A percentile compares a stretch with the other conserved stretches of the same genome.
These are phyloP conservation scores for Piromyces finnis DNA, from an alignment of 192 early-diverging fungal genomes.

Conservation along the genomic window DNA sequence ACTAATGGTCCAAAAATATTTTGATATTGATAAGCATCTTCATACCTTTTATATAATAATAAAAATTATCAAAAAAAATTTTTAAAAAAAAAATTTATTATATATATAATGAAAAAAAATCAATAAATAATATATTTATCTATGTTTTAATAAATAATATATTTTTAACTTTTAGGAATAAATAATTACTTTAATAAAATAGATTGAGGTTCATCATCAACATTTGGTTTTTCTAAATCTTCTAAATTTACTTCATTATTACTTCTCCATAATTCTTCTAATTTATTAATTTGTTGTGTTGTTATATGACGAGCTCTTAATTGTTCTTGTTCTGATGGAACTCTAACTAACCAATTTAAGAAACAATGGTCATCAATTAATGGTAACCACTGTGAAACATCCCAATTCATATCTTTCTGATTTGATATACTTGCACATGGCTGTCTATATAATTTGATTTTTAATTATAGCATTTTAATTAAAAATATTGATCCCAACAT, in stretches of 20 bases:
- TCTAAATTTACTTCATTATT: conserved; percentile 48
- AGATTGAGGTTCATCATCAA: conserved; percentile 68
- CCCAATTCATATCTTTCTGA: conserved; percentile 87
- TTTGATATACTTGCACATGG: conserved; percentile 78
- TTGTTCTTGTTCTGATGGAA: conserved; percentile 70
- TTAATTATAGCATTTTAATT: no score
- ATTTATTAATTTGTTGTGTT: conserved; percentile 56
- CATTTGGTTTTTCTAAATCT: conserved; percentile 54
- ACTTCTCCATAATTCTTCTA: conserved; percentile 84
- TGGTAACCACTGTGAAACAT: conserved; percentile 88
- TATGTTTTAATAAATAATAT: no score
- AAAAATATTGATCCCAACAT: no score
- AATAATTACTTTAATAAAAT: conserved; percentile 51
- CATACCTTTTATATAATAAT: conserved; percentile 36
- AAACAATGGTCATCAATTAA: conserved; percentile 90
- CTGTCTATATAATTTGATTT: conserved; percentile 31
- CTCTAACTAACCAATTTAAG: conserved; percentile 83
- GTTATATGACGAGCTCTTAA: conserved; percentile 67
- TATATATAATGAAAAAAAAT: no score
- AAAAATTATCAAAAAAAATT: no score
- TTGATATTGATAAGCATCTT: conserved; percentile 95
- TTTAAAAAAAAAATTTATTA: no score
- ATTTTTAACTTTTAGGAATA: no score
- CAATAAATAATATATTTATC: no score
- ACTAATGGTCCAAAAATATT: conserved; percentile 89